Base-by-base conservation (phyloP, 225 moss, liverwort and hornwort genomes). In the Lunularia cruciata region DNA sequence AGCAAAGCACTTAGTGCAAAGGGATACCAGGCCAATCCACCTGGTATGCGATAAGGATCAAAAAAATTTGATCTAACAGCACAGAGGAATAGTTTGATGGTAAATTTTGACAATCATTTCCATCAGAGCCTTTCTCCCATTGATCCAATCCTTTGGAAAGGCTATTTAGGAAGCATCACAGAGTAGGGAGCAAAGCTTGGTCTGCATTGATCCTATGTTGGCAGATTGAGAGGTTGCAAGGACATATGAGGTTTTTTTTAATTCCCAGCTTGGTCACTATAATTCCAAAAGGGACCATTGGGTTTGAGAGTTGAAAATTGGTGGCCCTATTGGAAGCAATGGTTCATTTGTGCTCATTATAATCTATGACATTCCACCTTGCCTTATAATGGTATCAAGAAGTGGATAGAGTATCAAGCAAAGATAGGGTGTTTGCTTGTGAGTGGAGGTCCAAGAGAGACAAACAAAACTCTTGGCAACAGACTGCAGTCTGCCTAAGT, bases 1-100 rank as follows among this genome's bases (percentile, higher is more conserved):
- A 83, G 78, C 34, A 83, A 59, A 22, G 75, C 37, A 49, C 82
- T 75, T 4, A 78, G 82, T 8, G 82, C 82, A 49, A 78, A 83
- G 57, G 78, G 78, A 20, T 83, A 83, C 1, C 82, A 75, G 16
- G 78, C 59, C 20, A 83, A 71, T 36, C 68, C 75, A 42, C 77
- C 78, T 26, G 78, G 32, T 4, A 64, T 51, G 27, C 82, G 82
- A 39, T 72, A 78, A 0, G 75, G 78, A 52, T 83, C 82, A 6
- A 71, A 3, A 63, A 75, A 37, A 39, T 23, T 34, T 82, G 74
- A 68, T 82, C 77, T 4, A 72, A 56, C 39, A 82, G 26, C 0
- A 71, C 65, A 22, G 77, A 52, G 4, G 73, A 35, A 11, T 63
- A 78, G 3, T 77, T 78, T 11, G 68, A 46, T 9, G 75, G 68